Evolutionary conservation across 352 stramenopile species (phyloP), one percentile per base, ranked within the genome.

Genomic region (Elongisporangium undulatum): DNA sequence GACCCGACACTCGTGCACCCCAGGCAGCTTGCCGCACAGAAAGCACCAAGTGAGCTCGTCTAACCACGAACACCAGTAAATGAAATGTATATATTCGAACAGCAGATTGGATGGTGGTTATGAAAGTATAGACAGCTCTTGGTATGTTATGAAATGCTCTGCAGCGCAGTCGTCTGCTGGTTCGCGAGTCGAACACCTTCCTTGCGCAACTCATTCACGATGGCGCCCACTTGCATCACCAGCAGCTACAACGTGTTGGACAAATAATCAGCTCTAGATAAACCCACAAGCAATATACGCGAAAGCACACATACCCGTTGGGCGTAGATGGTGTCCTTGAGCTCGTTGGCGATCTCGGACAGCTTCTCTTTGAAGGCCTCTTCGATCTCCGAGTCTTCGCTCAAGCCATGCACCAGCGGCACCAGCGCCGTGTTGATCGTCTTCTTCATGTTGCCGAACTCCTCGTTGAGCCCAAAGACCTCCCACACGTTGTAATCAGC

Each of bases 111-210:
- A 41, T 4, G 5, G 7, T 9, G 13, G 9, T 15, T 41, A 41
- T 41, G 29, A 41, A 41, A 13, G 13, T 41, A 41, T 41, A 9
- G 8, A 41, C 9, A 41, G 9, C 24, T 3, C 7, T 34, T 34
- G 9, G 9, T 41, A 41, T 2, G 9, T 51, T 61, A 82, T 12
- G 64, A 71, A 52, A 91, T 77, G 57, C 77, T 87, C 55, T 92
- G 82, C 22, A 92, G 71, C 20, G 82, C 80, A 3, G 65, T 71
- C 9, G 84, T 86, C 66, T 92, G 82, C 55, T 92, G 82, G 41
- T 90, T 77, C 2, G 82, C 82, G 26, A 92, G 52, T 15, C 82
- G 80, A 48, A 90, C 67, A 41, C 82, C 82, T 75, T 92, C 82
- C 29, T 87, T 79, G n/a, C 82, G 72, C 20, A 92, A 49, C 9